Conservation (phyloP, 345 rosid species). For the Citropsis articulata region DNA sequence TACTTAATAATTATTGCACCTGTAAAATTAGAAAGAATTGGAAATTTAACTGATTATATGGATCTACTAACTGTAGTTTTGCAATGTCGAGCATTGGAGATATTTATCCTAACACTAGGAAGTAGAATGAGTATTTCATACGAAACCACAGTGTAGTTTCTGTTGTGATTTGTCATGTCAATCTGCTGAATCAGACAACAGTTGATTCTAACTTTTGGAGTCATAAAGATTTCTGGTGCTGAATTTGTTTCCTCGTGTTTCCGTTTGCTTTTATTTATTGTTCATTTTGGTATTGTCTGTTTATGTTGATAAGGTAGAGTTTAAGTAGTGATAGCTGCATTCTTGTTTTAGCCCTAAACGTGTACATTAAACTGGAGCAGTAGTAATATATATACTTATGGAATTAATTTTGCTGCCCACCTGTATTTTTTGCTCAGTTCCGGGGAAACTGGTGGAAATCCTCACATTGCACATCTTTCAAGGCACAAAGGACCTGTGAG, state of each 20-base stretch:
- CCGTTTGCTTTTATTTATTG: not conserved
- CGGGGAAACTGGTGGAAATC: constrained; percentile 46
- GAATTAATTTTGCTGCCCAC: not conserved
- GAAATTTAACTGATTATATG: not conserved
- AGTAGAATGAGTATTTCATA: not conserved
- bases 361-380: not conserved
- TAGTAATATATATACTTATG: not conserved
- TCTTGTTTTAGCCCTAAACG: not conserved
- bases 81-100: not conserved
- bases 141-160: not conserved
- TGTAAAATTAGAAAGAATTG: not conserved
- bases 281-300: not conserved
- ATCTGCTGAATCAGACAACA: not conserved
- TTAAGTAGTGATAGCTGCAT: not conserved
- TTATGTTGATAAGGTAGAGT: not conserved
- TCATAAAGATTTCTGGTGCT: not conserved
- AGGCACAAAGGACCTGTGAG: constrained; percentile 96
- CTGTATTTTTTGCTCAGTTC: constrained; percentile 40
- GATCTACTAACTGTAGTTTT: not conserved
- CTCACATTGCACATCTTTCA: constrained; percentile 71
- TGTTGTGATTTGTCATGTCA: not conserved
- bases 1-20: not conserved
- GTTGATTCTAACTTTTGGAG: not conserved
- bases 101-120: not conserved
- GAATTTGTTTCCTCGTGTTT: not conserved